Base-by-base conservation (phyloP, 768 basidiomycete species). In the Kwoniella dendrophila region DNA sequence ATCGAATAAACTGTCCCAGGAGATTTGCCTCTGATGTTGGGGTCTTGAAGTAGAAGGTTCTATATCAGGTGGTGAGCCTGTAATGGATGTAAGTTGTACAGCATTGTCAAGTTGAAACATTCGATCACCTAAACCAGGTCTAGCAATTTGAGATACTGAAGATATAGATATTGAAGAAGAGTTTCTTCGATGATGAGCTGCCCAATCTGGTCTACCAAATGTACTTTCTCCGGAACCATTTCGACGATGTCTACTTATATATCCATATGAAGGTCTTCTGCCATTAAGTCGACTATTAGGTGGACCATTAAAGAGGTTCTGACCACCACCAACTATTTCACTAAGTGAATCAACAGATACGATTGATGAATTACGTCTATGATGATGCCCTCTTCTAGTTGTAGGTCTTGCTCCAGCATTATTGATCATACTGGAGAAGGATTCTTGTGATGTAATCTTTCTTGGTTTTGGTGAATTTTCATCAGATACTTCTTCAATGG, bases 61-160 rank as follows among this genome's bases (percentile, higher is more conserved):
- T 24, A 30, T 32, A 36, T 63, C 67, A 3, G 73, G 62, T 16
- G 71, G 71, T 1, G 74, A 73, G 3, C 64, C 71, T 20, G 68
- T 70, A 50, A 73, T 75, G 16, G 72, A 66, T 32, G 71, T 68
- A 2, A 75, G 40, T 47, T 72, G 69, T 0, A 72, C 71, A 11
- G 67, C 73, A 8, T 61, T 66, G 41, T 76, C 71, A 4, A 73
- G 69, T 40, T 71, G 63, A 64, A 76, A 78, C 75, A 78, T 78
- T 52, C 74, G 44, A 18, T 78, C 77, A 0, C 75, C 72, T 2
- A 75, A 60, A 34, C 72, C 75, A 22, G 77, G 77, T 22, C 77
- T 59, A 40, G 45, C 71, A 32, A 78, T 43, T 4, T 67, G 50
- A 41, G 60, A 56, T 4, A 65, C 52, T 4, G 70, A 66, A 20